phyloP scores from a whole-genome alignment of 441 rosid genomes.

The Capsella rubella region DNA sequence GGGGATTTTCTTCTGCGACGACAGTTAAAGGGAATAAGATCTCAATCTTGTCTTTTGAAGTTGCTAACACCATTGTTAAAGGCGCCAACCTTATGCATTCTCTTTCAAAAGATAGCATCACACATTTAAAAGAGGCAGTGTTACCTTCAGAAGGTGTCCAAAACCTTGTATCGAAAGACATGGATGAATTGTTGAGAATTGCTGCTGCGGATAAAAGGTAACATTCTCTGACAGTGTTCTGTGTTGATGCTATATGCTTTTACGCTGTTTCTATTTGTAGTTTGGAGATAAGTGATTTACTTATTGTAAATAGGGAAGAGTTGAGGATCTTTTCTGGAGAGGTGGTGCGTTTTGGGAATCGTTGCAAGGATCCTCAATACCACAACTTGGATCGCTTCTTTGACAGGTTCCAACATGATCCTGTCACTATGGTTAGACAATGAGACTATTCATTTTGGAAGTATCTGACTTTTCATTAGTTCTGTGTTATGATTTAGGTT shows the following conservation, averaged over 20 bases:
- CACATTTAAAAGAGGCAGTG: constrained; percentile 83
- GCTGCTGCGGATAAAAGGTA: constrained; percentile 97
- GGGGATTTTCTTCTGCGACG: constrained; percentile 86
- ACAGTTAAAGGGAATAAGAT: constrained; percentile 87
- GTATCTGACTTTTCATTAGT: constrained; percentile 37
- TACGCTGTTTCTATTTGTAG: constrained; percentile 16
- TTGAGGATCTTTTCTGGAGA: constrained; percentile 88
- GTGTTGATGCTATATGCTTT: constrained; percentile 7
- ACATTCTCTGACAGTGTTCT: constrained; percentile 28
- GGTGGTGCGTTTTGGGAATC: constrained; percentile 99
- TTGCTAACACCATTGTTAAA: constrained; percentile 95
- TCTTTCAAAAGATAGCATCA: constrained; percentile 72
- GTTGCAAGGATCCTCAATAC: constrained; percentile 99
- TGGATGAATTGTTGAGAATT: constrained; percentile 75
- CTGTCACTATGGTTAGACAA: constrained; percentile 25
- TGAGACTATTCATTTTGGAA: constrained; percentile 1
- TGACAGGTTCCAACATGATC: constrained; percentile 64
- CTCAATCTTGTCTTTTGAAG: constrained; percentile 91
- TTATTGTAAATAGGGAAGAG: constrained; percentile 75
- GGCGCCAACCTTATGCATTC: constrained; percentile 95
- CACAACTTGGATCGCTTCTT: constrained; percentile 97
- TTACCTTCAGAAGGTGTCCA: constrained; percentile 94
- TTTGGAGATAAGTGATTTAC: neutral
- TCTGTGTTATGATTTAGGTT: constrained; percentile 54
- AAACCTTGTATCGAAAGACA: constrained; percentile 84